Evolutionary conservation across 345 rosid genomes (phyloP).

Genomic region (Citrus maxima): DNA sequence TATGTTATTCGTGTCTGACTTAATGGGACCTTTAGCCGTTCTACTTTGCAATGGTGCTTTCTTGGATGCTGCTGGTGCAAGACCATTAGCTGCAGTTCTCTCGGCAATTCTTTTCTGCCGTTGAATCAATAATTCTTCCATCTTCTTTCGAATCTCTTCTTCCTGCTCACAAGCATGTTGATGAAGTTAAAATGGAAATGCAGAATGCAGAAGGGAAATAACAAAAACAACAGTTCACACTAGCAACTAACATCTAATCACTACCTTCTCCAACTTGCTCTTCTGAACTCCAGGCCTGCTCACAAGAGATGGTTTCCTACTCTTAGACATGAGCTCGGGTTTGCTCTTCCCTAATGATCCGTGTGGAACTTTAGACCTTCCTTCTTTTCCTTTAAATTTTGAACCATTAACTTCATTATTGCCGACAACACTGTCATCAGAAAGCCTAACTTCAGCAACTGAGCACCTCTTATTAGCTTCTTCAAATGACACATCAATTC

Average conservation of each 20-base stretch:
- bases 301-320: constrained; percentile 43
- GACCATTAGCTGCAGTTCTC: constrained; percentile 58
- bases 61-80: constrained; percentile 34
- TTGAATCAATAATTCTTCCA: constrained; percentile 57
- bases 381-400: constrained; percentile 36
- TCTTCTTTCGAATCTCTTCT: constrained; percentile 68
- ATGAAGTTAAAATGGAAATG: constrained; percentile 1
- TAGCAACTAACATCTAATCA: background rate
- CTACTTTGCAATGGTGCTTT: constrained; percentile 38
- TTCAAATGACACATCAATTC: constrained; percentile 45
- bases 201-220: background rate
- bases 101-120: constrained; percentile 85
- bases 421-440: constrained; percentile 17
- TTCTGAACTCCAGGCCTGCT: constrained; percentile 60
- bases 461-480: constrained; percentile 45
- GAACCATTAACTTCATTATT: constrained; percentile 26
- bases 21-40: constrained; percentile 26
- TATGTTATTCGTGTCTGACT: constrained; percentile 18
- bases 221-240: background rate
- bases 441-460: constrained; percentile 28
- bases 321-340: constrained; percentile 32
- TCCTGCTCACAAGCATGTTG: constrained; percentile 44
- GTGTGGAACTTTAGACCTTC: constrained; percentile 31
- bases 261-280: constrained; percentile 80
- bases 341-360: constrained; percentile 32